Evolutionary conservation across 352 stramenopile genomes (phyloP).

Genomic region (Paralagenidium karlingii): DNA sequence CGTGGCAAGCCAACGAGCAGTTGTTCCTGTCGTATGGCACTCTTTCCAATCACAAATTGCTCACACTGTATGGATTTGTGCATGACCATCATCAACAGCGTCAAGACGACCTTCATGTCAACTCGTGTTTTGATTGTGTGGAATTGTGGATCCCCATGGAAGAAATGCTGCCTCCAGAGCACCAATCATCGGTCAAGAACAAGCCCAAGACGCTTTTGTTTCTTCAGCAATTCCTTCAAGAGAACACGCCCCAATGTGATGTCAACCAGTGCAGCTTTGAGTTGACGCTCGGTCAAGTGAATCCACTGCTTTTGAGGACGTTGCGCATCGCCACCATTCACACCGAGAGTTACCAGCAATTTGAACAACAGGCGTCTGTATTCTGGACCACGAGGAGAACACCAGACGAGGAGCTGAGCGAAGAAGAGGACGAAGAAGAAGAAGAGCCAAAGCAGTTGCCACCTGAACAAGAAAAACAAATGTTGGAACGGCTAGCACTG

Average conservation of each 20-base stretch:
- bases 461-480: conserved; percentile 49
- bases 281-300: conserved; percentile 38
- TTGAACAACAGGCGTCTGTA: too few species aligned
- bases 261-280: too few species aligned
- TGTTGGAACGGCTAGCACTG: conserved; percentile 31
- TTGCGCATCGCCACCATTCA: conserved; percentile 58
- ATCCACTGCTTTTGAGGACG: conserved; percentile 49
- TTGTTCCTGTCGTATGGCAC: conserved; percentile 74
- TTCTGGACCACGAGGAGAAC: too few species aligned
- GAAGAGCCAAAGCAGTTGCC: conserved; percentile 33
- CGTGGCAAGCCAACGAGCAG: conserved; percentile 53
- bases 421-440: conserved; percentile 32
- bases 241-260: conserved; percentile 23
- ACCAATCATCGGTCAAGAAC: too few species aligned
- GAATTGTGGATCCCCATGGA: too few species aligned
- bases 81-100: conserved; percentile 47
- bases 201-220: conserved; percentile 23
- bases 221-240: conserved; percentile 47
- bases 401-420: conserved; percentile 29
- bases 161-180: too few species aligned
- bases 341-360: conserved; percentile 20
- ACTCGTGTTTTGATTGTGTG: too few species aligned
- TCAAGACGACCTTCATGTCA: too few species aligned
- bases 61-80: conserved; percentile 74
- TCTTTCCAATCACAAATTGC: conserved; percentile 72